Evolutionary conservation across 257 asterid genomes (phyloP).

Genomic region (Anisodus acutangulus): DNA sequence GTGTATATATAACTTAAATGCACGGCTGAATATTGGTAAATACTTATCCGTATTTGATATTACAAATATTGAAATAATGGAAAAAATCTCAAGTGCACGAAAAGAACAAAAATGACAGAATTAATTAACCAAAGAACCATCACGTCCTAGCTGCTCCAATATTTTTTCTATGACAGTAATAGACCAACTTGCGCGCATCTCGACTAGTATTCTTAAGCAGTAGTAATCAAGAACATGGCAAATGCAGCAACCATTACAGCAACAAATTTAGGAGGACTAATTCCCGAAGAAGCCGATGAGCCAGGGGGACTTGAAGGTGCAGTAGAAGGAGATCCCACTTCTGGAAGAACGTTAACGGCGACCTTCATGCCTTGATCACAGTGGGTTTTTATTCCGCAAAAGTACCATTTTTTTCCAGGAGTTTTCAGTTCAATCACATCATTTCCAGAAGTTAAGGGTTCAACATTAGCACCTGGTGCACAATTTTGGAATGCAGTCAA

Average conservation of each 20-base stretch:
- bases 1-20: too few relatives aligned
- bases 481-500: conserved; percentile 37
- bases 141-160: too few relatives aligned
- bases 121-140: not conserved
- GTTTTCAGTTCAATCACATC: conserved; percentile 36
- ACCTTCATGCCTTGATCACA: conserved; percentile 43
- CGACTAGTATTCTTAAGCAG: not conserved
- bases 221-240: not conserved
- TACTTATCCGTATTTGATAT: not conserved
- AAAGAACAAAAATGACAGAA: too few relatives aligned
- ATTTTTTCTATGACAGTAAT: not conserved
- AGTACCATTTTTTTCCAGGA: conserved; percentile 51
- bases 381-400: conserved; percentile 40
- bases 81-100: not conserved
- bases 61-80: not conserved
- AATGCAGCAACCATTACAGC: conserved; percentile 33
- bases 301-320: not conserved
- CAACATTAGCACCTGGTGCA: not conserved
- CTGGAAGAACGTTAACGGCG: conserved; percentile 34
- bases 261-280: not conserved
- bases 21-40: too few relatives aligned
- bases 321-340: conserved; percentile 12
- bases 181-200: too few relatives aligned
- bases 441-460: conserved; percentile 31
- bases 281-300: not conserved